Evolutionary conservation across 2,329 filamentous ascomycete species (phyloP).

Genomic region (Blastomyces silverae): DNA sequence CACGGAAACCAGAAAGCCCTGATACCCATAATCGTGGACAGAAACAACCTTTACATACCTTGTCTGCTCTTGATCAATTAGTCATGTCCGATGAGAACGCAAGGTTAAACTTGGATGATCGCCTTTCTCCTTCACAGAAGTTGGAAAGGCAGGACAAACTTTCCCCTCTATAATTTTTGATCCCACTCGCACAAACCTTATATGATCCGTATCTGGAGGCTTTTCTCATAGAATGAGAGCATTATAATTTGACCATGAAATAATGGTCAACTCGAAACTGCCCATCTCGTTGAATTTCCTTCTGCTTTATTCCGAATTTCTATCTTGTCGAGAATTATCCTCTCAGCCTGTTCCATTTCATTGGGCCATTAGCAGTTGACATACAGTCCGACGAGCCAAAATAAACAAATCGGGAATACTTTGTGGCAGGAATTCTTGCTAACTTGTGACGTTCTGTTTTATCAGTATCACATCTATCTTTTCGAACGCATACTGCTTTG

Average conservation of each 20-base stretch:
- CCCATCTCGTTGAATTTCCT: background rate
- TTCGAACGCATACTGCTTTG: slow-evolving; percentile 94
- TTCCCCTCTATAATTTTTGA: background rate
- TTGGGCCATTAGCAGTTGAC: background rate
- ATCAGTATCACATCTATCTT: slow-evolving; percentile 90
- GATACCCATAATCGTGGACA: background rate
- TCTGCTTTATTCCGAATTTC: background rate
- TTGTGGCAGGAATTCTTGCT: slow-evolving; percentile 9
- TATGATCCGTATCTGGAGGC: background rate
- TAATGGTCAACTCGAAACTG: background rate
- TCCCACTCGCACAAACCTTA: background rate
- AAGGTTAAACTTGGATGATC: slow-evolving; percentile 9
- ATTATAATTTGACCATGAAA: background rate
- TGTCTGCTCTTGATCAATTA: background rate
- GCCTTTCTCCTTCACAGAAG: background rate
- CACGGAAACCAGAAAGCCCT: background rate
- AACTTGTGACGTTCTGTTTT: slow-evolving; percentile 4
- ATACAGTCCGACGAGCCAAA: background rate
- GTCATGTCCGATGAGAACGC: background rate
- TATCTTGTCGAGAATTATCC: background rate
- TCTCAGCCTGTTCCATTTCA: background rate
- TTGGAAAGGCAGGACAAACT: background rate
- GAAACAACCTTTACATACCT: background rate
- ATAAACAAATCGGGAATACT: background rate
- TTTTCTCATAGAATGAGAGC: background rate